Base-by-base conservation (phyloP, 2,329 filamentous ascomycete species). In the Epichloe aotearoae region DNA sequence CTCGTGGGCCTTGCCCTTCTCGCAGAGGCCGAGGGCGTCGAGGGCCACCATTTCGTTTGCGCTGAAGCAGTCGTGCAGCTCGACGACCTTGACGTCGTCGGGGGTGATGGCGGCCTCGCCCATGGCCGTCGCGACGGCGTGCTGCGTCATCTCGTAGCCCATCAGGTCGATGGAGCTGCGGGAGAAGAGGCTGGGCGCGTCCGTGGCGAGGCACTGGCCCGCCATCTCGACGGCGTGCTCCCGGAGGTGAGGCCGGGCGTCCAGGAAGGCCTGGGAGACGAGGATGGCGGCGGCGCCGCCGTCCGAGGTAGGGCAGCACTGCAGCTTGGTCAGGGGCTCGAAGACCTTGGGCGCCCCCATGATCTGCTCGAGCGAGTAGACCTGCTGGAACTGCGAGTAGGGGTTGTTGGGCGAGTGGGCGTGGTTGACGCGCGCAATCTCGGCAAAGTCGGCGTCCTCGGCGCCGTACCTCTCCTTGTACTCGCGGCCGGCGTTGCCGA, bases 391-490 rank as follows among this genome's bases (percentile, higher is more conserved):
- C 69, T 97, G 91, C n/a, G 88, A 91, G 75, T 98, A 98, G 10
- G 91, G 91, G 74, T 97, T 97, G 58, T 84, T 80, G 66, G 84
- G 84, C 20, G 84, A 90, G 76, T 98, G 93, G 55, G 83, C 83
- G 69, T 97, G 91, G 74, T 95, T 97, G 65, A 97, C 70, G 58
- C 91, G 83, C 10, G 82, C 91, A 62, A 97, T 96, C 72, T 97
- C 91, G 36, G 87, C 91, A 68, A 97, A 96, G 73, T 97, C 91
- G 59, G 86, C 83, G 11, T 77, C 64, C 61, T 76, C 86, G 53
- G 91, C 93, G 51, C 90, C 91, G 67, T 87, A 89, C 83, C 88
- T 91, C 73, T 96, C 89, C 73, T 94, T 96, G 65, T 97, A 96
- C 71, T 97, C 91, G 49, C 82, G 70, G 2, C 91, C 91, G 14